Evolutionary conservation across 1,139 yeast genomes (phyloP).

Genomic region (Taphrina communis): DNA sequence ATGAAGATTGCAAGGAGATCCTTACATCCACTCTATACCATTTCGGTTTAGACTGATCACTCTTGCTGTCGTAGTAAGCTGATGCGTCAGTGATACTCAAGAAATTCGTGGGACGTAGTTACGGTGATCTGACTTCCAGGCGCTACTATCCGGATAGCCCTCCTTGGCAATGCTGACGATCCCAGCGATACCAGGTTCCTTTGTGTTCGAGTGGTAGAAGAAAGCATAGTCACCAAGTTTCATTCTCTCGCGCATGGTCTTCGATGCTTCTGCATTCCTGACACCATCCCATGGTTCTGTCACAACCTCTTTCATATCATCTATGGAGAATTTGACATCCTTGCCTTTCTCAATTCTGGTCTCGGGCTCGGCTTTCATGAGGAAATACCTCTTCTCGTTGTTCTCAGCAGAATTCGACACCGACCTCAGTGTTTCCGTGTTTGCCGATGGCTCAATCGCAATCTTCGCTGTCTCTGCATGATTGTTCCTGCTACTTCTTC

Average conservation of each 20-base stretch:
- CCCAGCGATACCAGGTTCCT: slow-evolving; percentile 62
- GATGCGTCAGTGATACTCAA: slow-evolving; percentile 49
- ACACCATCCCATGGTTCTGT: slow-evolving; percentile 64
- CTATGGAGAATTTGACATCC: slow-evolving; percentile 59
- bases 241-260: slow-evolving; percentile 58
- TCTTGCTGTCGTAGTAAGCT: slow-evolving; percentile 58
- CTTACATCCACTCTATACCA: slow-evolving; percentile 64
- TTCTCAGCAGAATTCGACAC: neutral
- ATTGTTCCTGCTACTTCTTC: too few relatives aligned
- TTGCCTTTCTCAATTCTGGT: slow-evolving; percentile 58
- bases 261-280: slow-evolving; percentile 62
- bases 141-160: slow-evolving; percentile 55
- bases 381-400: slow-evolving; percentile 53
- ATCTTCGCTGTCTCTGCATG: too few relatives aligned
- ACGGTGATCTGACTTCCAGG: slow-evolving; percentile 34
- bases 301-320: slow-evolving; percentile 54
- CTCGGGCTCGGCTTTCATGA: slow-evolving; percentile 62
- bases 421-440: too few relatives aligned
- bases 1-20: neutral
- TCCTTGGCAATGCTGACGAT: slow-evolving; percentile 54
- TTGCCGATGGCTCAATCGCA: too few relatives aligned
- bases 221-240: slow-evolving; percentile 56
- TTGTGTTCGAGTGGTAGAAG: slow-evolving; percentile 63
- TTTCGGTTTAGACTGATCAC: slow-evolving; percentile 54
- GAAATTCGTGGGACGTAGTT: neutral